These are phyloP conservation scores for Zelonia costaricensis DNA, from an alignment of 208 protist genomes.

Conservation along the genomic window DNA sequence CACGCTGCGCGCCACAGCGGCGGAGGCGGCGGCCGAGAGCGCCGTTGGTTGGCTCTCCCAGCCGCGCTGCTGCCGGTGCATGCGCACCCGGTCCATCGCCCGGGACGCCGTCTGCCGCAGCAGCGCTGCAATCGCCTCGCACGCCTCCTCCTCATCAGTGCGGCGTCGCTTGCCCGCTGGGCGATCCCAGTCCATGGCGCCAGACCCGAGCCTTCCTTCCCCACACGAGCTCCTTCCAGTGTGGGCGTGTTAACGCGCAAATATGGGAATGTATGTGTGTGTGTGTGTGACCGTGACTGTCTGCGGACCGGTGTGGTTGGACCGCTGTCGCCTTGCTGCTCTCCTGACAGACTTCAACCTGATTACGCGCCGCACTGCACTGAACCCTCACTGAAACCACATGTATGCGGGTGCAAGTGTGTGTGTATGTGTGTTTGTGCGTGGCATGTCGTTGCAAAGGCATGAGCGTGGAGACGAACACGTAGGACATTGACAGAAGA, in stretches of 20 bases:
- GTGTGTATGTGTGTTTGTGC: too few species aligned
- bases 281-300: neutral
- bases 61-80: constrained; percentile 35
- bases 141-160: constrained; percentile 49
- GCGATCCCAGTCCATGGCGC: constrained; percentile 12
- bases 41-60: neutral
- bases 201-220: too few species aligned
- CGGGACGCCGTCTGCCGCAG: constrained; percentile 73
- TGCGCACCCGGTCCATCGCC: constrained; percentile 67
- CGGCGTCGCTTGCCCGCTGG: constrained; percentile 37
- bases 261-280: neutral
- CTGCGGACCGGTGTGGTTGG: neutral
- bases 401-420: too few species aligned
- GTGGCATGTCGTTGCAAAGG: too few species aligned
- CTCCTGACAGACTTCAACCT: too few species aligned
- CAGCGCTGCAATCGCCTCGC: constrained; percentile 66
- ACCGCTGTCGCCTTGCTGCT: too few species aligned
- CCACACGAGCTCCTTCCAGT: neutral
- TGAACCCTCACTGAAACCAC: too few species aligned
- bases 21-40: constrained; percentile 7
- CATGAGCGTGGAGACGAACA: too few species aligned
- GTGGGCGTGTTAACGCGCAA: neutral
- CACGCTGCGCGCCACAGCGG: constrained; percentile 19
- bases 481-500: too few species aligned
- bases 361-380: too few species aligned